These are phyloP conservation scores for Plasmodium inui DNA, from an alignment of 169 alveolate species.

Conservation along the genomic window DNA sequence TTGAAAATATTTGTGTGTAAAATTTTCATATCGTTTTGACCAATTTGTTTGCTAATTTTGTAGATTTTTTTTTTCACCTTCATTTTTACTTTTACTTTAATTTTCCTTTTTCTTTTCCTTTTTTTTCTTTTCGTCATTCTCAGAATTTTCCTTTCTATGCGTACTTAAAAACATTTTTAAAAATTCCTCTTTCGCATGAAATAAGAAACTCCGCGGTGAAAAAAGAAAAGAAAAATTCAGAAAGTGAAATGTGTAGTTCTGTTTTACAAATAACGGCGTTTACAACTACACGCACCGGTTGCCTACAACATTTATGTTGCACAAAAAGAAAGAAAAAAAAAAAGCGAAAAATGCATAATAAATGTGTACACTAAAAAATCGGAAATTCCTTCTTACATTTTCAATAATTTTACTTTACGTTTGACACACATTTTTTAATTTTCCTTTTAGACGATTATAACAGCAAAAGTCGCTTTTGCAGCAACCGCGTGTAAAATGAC, in stretches of 20 bases:
- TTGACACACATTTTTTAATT: not conserved
- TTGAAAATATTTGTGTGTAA: slow-evolving; percentile 22
- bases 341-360: slow-evolving; percentile 5
- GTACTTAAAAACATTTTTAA: slow-evolving; percentile 8
- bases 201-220: not conserved
- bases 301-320: slow-evolving; percentile 48
- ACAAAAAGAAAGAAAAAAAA: not conserved
- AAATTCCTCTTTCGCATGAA: not conserved
- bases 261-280: slow-evolving; percentile 49
- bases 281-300: slow-evolving; percentile 48
- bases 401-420: not conserved
- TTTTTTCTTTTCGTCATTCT: not conserved
- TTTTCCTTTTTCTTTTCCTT: not conserved
- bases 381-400: not conserved
- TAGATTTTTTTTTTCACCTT: not conserved
- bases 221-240: not conserved
- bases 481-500: not conserved
- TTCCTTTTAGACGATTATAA: not conserved
- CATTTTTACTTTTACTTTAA: not conserved
- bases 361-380: not conserved
- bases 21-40: not conserved
- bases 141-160: slow-evolving; percentile 38
- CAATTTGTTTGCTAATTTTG: slow-evolving; percentile 3
- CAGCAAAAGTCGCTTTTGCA: not conserved
- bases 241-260: slow-evolving; percentile 38